phyloP scores from a whole-genome alignment of 345 rosid genomes.

The Psidium guajava region DNA sequence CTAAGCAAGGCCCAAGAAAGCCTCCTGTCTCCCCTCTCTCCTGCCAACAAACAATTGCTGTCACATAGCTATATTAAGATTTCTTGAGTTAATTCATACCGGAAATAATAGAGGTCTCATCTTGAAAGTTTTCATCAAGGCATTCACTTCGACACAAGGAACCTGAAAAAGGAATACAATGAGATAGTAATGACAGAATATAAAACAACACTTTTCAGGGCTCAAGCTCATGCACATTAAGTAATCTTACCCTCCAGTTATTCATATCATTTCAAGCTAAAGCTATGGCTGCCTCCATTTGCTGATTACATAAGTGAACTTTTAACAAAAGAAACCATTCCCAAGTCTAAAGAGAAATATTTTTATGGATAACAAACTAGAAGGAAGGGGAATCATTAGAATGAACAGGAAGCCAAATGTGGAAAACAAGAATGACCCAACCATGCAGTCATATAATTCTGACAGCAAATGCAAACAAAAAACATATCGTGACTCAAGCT shows the following conservation, averaged over 20 bases:
- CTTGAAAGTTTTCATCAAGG: slow-evolving; percentile 89
- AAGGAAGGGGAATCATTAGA: neutral
- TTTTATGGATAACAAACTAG: neutral
- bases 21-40: neutral
- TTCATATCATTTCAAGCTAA: neutral
- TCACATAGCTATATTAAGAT: neutral
- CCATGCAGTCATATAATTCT: neutral
- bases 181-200: neutral
- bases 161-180: slow-evolving; percentile 36
- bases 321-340: neutral
- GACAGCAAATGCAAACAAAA: neutral
- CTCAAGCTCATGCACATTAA: neutral
- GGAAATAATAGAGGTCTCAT: slow-evolving; percentile 86
- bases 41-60: neutral
- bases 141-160: slow-evolving; percentile 80
- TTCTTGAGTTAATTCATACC: slow-evolving; percentile 21
- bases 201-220: neutral
- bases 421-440: neutral
- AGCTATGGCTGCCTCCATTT: neutral
- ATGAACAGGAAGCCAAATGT: neutral
- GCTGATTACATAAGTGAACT: neutral
- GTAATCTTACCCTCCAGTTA: neutral
- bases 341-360: too few relatives aligned
- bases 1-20: neutral
- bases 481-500: neutral